Evolutionary conservation across 2,329 filamentous ascomycete species (phyloP).

Genomic region (Trichoderma sp.): DNA sequence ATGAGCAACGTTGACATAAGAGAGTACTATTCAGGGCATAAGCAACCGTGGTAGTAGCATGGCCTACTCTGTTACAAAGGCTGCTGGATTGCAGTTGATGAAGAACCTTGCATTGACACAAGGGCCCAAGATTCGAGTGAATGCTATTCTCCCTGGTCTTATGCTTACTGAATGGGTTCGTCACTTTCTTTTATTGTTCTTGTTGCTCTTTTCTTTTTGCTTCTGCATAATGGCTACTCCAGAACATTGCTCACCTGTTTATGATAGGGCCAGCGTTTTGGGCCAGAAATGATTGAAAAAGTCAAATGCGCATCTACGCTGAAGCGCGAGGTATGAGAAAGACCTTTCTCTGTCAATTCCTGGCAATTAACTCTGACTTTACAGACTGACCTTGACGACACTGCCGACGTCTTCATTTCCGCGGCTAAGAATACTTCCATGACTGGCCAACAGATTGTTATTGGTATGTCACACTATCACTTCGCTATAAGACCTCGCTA

Average conservation of each 20-base stretch:
- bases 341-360: background rate
- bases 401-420: conserved; percentile 10
- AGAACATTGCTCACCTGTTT: background rate
- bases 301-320: background rate
- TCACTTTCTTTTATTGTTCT: background rate
- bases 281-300: background rate
- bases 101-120: conserved; percentile 21
- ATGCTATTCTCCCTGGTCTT: conserved; percentile 19
- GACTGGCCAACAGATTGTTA: conserved; percentile 18
- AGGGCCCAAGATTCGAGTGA: conserved; percentile 22
- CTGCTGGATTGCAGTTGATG: conserved; percentile 20
- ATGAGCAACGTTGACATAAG: background rate
- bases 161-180: conserved; percentile 22
- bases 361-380: background rate
- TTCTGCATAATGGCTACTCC: too few species aligned
- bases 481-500: background rate
- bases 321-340: conserved; percentile 3
- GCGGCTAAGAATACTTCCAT: conserved; percentile 18
- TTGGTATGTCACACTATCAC: background rate
- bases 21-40: background rate
- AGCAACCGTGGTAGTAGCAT: conserved; percentile 12
- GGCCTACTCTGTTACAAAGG: conserved; percentile 20
- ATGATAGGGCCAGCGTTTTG: conserved; percentile 10
- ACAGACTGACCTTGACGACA: conserved; percentile 12
- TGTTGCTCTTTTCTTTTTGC: background rate